Evolutionary conservation across 768 basidiomycete species (phyloP).

Genomic region (Tubosaeta sp.): DNA sequence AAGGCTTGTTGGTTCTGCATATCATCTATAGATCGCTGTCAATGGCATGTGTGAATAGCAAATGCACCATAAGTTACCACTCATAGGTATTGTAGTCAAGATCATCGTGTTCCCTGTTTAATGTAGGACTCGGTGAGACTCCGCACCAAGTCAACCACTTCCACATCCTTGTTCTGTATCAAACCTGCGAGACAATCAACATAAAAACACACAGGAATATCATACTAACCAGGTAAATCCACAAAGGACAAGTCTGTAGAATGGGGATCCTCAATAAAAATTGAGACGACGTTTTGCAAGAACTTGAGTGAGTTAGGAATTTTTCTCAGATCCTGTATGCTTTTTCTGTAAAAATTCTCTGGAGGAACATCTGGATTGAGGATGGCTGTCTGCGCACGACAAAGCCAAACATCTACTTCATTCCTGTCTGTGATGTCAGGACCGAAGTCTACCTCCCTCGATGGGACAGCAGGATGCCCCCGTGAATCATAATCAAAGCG

Average conservation of each 20-base stretch:
- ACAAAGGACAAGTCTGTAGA: slow-evolving; percentile 49
- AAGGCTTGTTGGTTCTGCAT: slow-evolving; percentile 70
- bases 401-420: slow-evolving; percentile 38
- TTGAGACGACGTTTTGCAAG: slow-evolving; percentile 47
- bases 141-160: slow-evolving; percentile 42
- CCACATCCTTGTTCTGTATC: slow-evolving; percentile 53
- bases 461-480: slow-evolving; percentile 21
- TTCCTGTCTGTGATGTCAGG: slow-evolving; percentile 25
- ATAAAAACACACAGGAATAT: neutral
- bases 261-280: slow-evolving; percentile 42
- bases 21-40: no score
- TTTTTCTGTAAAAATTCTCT: slow-evolving; percentile 22
- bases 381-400: slow-evolving; percentile 46
- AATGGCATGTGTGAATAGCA: neutral
- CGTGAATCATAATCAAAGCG: slow-evolving; percentile 30
- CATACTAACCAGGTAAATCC: slow-evolving; percentile 46
- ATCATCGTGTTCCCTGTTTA: slow-evolving; percentile 58
- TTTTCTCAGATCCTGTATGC: slow-evolving; percentile 21
- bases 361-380: slow-evolving; percentile 26
- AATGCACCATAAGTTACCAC: slow-evolving; percentile 35
- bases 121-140: slow-evolving; percentile 48
- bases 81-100: slow-evolving; percentile 63
- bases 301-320: slow-evolving; percentile 32
- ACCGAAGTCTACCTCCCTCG: no score
- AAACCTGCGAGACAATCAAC: slow-evolving; percentile 45